Evolutionary conservation across 2,329 filamentous ascomycete species (phyloP).

Genomic region (Colletotrichum sp.): DNA sequence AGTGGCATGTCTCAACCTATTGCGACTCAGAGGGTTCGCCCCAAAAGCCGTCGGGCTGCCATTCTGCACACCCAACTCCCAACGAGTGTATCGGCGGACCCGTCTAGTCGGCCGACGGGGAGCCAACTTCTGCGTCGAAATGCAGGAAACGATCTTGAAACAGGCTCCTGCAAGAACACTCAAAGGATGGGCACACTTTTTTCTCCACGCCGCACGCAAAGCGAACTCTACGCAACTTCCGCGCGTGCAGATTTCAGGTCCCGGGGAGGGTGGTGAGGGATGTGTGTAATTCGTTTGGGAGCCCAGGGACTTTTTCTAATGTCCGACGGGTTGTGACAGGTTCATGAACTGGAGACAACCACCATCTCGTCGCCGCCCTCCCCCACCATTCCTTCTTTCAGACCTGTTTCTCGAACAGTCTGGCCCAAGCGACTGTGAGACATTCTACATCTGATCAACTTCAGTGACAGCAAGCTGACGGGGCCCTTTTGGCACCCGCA

Average conservation of each 20-base stretch:
- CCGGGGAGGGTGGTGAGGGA: neutral
- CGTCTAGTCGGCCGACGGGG: slow-evolving; percentile 7
- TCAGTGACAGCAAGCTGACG: neutral
- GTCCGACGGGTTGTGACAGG: neutral
- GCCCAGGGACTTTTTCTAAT: neutral
- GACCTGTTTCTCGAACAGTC: neutral
- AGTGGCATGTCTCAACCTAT: neutral
- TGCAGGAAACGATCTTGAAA: slow-evolving; percentile 15
- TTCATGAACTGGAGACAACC: neutral
- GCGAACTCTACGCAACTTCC: neutral
- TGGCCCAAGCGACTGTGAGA: neutral
- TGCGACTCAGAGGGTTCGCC: neutral
- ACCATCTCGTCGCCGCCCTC: neutral
- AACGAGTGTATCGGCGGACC: neutral
- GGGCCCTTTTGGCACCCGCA: neutral
- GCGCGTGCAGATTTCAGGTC: neutral
- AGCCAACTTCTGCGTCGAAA: neutral
- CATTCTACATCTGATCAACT: neutral
- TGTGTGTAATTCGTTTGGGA: neutral
- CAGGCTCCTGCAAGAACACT: neutral
- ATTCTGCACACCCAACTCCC: neutral
- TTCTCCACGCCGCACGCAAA: neutral
- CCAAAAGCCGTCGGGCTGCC: neutral
- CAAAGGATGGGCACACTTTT: neutral
- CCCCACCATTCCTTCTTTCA: neutral